Conservation (phyloP, 2,329 filamentous ascomycete genomes). For the Epichloe gansuensis region DNA sequence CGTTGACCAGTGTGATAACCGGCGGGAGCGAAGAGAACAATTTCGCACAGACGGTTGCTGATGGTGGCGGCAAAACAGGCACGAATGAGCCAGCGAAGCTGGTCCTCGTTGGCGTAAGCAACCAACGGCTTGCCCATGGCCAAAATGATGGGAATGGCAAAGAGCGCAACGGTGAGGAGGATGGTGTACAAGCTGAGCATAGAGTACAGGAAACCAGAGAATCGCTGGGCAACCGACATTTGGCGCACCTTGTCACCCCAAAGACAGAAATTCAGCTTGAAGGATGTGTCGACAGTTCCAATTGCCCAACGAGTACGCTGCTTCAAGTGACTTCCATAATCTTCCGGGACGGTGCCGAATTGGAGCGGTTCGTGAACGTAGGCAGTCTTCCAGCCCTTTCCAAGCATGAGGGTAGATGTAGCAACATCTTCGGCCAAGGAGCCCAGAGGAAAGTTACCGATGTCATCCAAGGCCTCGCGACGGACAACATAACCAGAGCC, state of each 20-base stretch:
- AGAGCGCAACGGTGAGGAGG: conserved; percentile 38
- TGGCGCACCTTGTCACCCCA: conserved; percentile 38
- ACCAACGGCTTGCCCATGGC: conserved; percentile 43
- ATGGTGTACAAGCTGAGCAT: conserved; percentile 43
- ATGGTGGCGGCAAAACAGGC: conserved; percentile 38
- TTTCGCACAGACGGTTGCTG: conserved; percentile 41
- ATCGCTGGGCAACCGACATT: conserved; percentile 44
- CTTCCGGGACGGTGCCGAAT: conserved; percentile 46
- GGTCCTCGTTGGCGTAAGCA: conserved; percentile 36
- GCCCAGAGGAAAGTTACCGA: conserved; percentile 48
- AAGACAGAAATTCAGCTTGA: conserved; percentile 47
- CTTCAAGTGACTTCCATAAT: conserved; percentile 41
- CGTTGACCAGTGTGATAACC: conserved; percentile 47
- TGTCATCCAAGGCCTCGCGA: conserved; percentile 44
- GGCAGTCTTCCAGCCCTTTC: conserved; percentile 48
- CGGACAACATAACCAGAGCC: conserved; percentile 49
- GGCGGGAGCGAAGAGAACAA: conserved; percentile 43
- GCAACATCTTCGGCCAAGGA: conserved; percentile 49
- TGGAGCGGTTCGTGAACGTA: conserved; percentile 48
- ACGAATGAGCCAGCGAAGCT: conserved; percentile 47
- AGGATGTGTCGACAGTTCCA: conserved; percentile 43
- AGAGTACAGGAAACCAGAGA: conserved; percentile 45
- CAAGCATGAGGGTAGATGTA: conserved; percentile 45
- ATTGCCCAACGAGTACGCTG: conserved; percentile 45
- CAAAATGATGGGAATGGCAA: conserved; percentile 46